These are phyloP conservation scores for Colletotrichum abscissum DNA, from an alignment of 2,329 filamentous ascomycete species.

Conservation along the genomic window DNA sequence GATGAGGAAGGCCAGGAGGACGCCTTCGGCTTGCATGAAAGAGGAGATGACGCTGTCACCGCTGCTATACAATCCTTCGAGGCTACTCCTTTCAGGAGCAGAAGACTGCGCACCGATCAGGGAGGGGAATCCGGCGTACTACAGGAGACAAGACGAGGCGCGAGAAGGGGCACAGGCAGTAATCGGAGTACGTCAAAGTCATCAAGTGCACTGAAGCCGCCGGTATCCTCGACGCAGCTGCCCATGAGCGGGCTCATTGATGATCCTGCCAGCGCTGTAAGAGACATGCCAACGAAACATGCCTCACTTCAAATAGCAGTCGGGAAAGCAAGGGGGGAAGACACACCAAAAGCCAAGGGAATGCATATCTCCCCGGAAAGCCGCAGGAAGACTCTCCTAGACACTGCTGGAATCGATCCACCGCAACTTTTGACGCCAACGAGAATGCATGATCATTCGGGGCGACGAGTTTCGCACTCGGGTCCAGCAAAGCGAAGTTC, in stretches of 20 bases:
- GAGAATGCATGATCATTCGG: background rate
- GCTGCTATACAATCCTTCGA: no score
- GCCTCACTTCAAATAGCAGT: slow-evolving; percentile 6
- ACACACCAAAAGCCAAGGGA: background rate
- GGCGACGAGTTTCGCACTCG: background rate
- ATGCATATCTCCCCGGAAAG: background rate
- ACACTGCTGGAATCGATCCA: background rate
- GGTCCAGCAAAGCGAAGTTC: background rate
- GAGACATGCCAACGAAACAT: slow-evolving; percentile 29
- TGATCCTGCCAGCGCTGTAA: slow-evolving; percentile 9
- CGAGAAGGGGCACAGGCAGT: background rate
- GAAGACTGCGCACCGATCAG: background rate
- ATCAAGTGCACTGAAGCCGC: background rate
- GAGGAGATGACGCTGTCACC: background rate
- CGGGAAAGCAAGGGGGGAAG: background rate
- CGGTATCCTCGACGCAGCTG: background rate
- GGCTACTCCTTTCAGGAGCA: background rate
- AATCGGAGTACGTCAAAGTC: background rate
- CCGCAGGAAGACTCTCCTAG: background rate
- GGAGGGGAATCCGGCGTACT: background rate
- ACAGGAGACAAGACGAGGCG: slow-evolving; percentile 4
- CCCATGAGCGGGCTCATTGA: slow-evolving; percentile 23
- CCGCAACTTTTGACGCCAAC: background rate
- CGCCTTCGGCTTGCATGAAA: background rate
- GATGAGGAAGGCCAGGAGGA: background rate